phyloP scores from a whole-genome alignment of 2,329 filamentous ascomycete species.

The Nigrograna mackinnonii region DNA sequence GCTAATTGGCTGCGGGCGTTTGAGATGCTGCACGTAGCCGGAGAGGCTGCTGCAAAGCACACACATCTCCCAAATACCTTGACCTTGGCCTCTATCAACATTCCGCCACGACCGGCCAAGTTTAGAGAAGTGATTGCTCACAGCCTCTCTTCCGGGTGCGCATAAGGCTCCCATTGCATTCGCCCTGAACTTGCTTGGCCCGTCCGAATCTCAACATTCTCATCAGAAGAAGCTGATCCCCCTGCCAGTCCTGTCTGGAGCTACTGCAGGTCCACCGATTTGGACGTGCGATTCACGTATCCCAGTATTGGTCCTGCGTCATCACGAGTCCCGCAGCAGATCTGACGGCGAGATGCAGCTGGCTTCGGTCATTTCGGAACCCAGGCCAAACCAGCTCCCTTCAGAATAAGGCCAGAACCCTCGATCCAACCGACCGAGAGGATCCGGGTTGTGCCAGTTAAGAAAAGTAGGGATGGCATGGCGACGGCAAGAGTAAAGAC shows the following conservation, averaged over 20 bases:
- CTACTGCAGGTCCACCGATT: conserved; percentile 20
- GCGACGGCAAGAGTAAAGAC: background rate
- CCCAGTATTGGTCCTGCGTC: conserved; percentile 1
- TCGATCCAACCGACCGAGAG: background rate
- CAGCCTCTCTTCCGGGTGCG: no score
- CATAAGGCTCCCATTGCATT: no score
- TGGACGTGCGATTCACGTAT: conserved; percentile 8
- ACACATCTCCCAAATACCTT: no score
- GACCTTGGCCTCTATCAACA: no score
- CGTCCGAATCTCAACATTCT: background rate
- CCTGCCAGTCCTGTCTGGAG: conserved; percentile 4
- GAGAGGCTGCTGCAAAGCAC: no score
- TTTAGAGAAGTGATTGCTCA: no score
- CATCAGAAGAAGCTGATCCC: no score
- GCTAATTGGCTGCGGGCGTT: no score
- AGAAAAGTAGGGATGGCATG: background rate
- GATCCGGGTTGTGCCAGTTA: background rate
- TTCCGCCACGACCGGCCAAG: no score
- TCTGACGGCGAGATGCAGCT: conserved; percentile 5
- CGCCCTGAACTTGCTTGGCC: no score
- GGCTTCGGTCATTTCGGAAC: background rate
- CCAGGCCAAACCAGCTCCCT: no score
- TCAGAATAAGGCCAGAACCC: background rate
- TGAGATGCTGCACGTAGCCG: conserved; percentile 14
- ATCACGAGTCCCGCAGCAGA: conserved; percentile 9